Conservation (phyloP, 2,329 filamentous ascomycete species). For the Fusarium sp. region DNA sequence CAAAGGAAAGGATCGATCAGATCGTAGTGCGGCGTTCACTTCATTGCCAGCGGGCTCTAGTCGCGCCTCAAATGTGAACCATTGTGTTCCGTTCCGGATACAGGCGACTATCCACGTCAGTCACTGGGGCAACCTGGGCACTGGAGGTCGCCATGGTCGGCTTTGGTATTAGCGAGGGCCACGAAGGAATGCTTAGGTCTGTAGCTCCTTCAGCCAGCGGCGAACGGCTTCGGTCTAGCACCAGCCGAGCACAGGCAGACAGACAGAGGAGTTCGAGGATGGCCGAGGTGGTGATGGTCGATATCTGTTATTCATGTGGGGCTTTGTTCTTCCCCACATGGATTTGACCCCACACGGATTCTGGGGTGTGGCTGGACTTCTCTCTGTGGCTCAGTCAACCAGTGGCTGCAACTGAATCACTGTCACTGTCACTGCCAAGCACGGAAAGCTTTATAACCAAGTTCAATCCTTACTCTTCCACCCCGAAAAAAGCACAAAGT, state of each 20-base stretch:
- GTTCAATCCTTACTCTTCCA: not conserved
- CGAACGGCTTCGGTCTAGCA: fast-evolving
- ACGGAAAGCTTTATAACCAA: not conserved
- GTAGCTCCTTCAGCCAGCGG: not conserved
- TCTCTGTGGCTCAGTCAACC: not conserved
- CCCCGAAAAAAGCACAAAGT: not conserved
- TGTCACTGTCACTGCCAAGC: not conserved
- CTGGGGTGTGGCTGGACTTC: not conserved
- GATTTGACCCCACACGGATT: not conserved
- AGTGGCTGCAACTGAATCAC: not conserved
- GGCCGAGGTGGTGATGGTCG: not conserved
- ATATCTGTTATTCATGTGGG: not conserved
- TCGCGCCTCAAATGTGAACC: not conserved
- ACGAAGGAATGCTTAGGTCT: not conserved
- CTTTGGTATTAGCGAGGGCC: not conserved
- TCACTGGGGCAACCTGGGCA: not conserved
- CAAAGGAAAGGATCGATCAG: not conserved
- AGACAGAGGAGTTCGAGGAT: not conserved
- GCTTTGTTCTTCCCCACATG: not conserved
- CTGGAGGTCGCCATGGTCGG: not conserved
- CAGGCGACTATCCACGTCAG: not conserved
- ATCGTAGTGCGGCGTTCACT: not conserved
- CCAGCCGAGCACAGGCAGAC: not conserved
- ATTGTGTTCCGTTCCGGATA: not conserved
- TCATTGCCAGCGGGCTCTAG: not conserved